These are phyloP conservation scores for Paracoccidioides lutzii DNA, from an alignment of 2,329 filamentous ascomycete genomes.

Conservation along the genomic window DNA sequence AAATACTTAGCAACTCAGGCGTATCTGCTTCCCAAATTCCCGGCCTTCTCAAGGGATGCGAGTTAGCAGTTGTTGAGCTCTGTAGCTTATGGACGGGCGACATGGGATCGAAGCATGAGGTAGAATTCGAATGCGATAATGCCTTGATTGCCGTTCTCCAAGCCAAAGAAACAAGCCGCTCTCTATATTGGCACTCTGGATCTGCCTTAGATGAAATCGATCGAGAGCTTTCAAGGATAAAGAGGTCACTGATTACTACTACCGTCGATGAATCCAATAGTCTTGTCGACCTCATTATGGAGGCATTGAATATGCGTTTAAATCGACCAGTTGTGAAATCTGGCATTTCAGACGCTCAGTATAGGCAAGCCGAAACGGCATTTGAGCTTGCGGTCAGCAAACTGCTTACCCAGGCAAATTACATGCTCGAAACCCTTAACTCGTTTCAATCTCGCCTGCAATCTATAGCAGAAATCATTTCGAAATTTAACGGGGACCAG, in stretches of 20 bases:
- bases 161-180: not conserved
- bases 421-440: not conserved
- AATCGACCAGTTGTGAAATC: not conserved
- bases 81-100: not conserved
- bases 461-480: not conserved
- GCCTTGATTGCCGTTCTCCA: not conserved
- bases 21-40: not conserved
- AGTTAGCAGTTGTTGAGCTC: not conserved
- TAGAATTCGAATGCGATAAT: conserved; percentile 4
- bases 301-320: not conserved
- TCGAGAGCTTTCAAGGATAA: not conserved
- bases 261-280: not conserved
- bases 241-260: not conserved
- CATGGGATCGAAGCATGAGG: conserved; percentile 1
- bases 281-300: not conserved
- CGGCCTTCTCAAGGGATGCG: not conserved
- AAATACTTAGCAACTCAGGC: not conserved
- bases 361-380: not conserved
- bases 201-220: not conserved
- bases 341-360: not conserved
- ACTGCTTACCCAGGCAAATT: not conserved
- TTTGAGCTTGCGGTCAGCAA: not conserved
- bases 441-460: not conserved
- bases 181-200: not conserved
- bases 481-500: not conserved